Evolutionary conservation across 78 protist species (phyloP), one percentile per base, ranked within the genome.

Genomic region (Trichosphaerium sp.): DNA sequence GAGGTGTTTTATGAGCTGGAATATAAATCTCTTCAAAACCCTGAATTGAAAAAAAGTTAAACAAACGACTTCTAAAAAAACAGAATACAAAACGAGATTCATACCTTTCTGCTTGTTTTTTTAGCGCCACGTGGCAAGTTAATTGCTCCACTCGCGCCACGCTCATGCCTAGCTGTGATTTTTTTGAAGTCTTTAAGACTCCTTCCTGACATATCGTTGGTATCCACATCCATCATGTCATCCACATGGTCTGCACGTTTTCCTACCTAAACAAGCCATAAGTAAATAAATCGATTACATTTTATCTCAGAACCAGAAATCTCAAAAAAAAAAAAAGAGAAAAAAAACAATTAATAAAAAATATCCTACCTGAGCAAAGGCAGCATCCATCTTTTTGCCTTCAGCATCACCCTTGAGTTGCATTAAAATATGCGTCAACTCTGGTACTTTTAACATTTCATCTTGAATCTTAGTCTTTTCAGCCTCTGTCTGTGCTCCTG

Each of bases 21-120:
- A 94, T 73, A 60, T 71, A 82, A 5, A 94, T 73, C 72, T 88
- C 90, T 26, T 87, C 94, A n/a, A n/a, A n/a, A n/a, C n/a, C n/a
- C n/a, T n/a, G n/a, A n/a, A n/a, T n/a, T n/a, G n/a, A n/a, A n/a
- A n/a, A n/a, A n/a, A n/a, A n/a, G n/a, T n/a, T n/a, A n/a, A n/a
- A n/a, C n/a, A n/a, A n/a, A n/a, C n/a, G n/a, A n/a, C n/a, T n/a
- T n/a, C n/a, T n/a, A n/a, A 40, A 66, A 65, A 12, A 18, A 61
- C 48, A 28, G 11, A 40, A 61, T 10, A 61, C 10, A 28, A 61
- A 28, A 58, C 70, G 60, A 21, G 51, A 47, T n/a, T 47, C 51
- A 47, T n/a, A 21, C 32, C 51, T 21, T 75, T 77, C 73, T 83
- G 77, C 44, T 72, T 32, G 28, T 38, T 39, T 43, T 49, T 72